Percentiles rank a stretch among this genome's conserved stretches.
phyloP scores from a whole-genome alignment of 2,329 filamentous ascomycete genomes.

The Colletotrichum theobromicola region DNA sequence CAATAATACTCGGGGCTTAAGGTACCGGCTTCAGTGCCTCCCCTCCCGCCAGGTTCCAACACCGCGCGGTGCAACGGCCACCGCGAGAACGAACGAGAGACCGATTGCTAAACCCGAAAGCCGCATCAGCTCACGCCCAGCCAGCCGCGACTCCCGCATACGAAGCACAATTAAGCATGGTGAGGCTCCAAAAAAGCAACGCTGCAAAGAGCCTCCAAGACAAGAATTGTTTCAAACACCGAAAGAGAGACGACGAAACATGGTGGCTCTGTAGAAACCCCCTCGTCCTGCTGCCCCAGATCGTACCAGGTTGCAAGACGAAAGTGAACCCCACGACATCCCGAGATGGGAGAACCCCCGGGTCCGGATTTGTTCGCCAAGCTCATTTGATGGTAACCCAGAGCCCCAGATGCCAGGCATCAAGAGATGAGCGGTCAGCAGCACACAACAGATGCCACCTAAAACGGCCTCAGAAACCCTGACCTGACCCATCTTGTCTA shows the following conservation, averaged over 20 bases:
- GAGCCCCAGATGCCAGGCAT: background rate
- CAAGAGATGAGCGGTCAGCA: background rate
- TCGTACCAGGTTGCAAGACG: background rate
- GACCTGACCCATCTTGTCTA: background rate
- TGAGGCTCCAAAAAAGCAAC: background rate
- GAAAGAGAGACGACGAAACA: conserved; percentile 15
- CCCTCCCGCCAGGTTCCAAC: background rate
- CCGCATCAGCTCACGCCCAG: background rate
- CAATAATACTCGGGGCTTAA: background rate
- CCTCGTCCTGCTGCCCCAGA: background rate
- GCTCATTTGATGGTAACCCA: background rate
- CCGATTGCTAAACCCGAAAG: background rate
- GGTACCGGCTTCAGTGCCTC: background rate
- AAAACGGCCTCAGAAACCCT: conserved; percentile 20
- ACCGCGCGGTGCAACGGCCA: background rate
- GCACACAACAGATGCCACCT: background rate
- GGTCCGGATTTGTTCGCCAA: background rate
- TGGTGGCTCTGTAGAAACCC: background rate
- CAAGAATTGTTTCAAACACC: conserved; percentile 15
- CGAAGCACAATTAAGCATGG: background rate
- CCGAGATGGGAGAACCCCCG: background rate
- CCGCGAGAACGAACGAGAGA: conserved; percentile 3
- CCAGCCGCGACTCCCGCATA: background rate
- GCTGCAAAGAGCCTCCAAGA: conserved; percentile 11
- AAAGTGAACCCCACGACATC: background rate